phyloP scores from a whole-genome alignment of 352 stramenopile genomes.

The Hyaloperonospora arabidopsidis region DNA sequence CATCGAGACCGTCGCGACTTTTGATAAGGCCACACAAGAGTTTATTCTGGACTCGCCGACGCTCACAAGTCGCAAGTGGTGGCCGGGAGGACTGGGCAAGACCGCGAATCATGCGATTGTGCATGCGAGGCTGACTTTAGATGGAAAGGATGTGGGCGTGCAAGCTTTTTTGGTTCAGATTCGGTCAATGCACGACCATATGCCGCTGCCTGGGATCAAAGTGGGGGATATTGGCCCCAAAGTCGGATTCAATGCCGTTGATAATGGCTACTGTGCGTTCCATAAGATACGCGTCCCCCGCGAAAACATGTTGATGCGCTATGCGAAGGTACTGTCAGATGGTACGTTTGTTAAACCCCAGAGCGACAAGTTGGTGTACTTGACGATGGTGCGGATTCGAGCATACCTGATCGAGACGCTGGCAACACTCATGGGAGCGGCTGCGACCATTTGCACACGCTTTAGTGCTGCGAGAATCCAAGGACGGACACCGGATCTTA shows the following conservation, averaged over 20 bases:
- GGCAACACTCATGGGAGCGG: slow-evolving; percentile 10
- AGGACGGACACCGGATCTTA: slow-evolving; percentile 29
- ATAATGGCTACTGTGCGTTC: slow-evolving; percentile 27
- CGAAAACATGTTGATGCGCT: slow-evolving; percentile 27
- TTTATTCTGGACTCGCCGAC: slow-evolving; percentile 93
- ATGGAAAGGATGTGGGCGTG: slow-evolving; percentile 24
- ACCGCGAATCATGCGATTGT: slow-evolving; percentile 29
- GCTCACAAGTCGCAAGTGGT: slow-evolving; percentile 93
- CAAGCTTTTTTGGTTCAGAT: slow-evolving; percentile 28
- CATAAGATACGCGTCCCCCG: slow-evolving; percentile 23
- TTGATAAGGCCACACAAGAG: slow-evolving; percentile 82
- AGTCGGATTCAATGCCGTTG: slow-evolving; percentile 24
- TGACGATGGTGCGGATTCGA: slow-evolving; percentile 46
- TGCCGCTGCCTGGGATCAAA: slow-evolving; percentile 23
- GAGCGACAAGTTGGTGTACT: slow-evolving; percentile 60
- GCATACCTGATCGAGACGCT: slow-evolving; percentile 23
- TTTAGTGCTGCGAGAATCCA: slow-evolving; percentile 49
- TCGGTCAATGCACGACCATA: slow-evolving; percentile 21
- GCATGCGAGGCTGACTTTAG: slow-evolving; percentile 19
- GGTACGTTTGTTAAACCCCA: slow-evolving; percentile 52
- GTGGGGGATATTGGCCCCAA: slow-evolving; percentile 29
- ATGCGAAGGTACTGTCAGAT: slow-evolving; percentile 41
- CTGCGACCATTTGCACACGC: slow-evolving; percentile 40
- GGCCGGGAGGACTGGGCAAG: slow-evolving; percentile 62
- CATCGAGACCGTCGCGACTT: slow-evolving; percentile 26